These are phyloP conservation scores for Luffa acutangula DNA, from an alignment of 306 rosid genomes.

Conservation along the genomic window DNA sequence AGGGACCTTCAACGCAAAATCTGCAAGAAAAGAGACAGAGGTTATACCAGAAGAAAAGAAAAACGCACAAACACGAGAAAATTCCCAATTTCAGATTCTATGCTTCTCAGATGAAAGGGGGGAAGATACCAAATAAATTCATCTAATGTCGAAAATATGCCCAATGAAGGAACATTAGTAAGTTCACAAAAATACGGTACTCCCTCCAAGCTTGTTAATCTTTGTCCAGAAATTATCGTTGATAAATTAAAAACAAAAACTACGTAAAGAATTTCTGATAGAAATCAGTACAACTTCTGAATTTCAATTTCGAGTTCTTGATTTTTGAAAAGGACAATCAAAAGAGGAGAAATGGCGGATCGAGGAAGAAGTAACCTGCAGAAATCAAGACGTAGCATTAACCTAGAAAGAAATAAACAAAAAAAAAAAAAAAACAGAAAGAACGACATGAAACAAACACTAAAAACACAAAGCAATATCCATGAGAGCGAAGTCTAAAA, in stretches of 20 bases:
- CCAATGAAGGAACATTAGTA: no score
- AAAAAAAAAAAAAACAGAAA: not conserved
- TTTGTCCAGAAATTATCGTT: not conserved
- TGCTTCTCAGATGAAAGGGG: not conserved
- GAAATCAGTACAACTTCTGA: not conserved
- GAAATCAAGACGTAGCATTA: not conserved
- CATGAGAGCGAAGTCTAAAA: not conserved
- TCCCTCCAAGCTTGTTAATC: not conserved
- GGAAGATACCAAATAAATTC: not conserved
- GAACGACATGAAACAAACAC: not conserved
- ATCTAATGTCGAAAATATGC: not conserved
- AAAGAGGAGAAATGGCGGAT: not conserved
- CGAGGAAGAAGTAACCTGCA: not conserved
- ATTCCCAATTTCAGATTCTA: not conserved
- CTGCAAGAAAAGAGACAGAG: constrained; percentile 25
- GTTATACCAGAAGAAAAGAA: not conserved
- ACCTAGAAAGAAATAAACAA: not conserved
- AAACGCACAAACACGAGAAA: not conserved
- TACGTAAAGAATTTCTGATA: not conserved
- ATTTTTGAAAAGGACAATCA: not conserved
- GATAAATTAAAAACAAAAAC: not conserved
- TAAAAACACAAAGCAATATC: not conserved
- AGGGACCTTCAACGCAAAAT: constrained; percentile 41
- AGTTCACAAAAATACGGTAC: not conserved
- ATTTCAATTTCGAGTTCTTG: not conserved